phyloP scores from a whole-genome alignment of 768 basidiomycete genomes.

The Guyanaporus albipodus region DNA sequence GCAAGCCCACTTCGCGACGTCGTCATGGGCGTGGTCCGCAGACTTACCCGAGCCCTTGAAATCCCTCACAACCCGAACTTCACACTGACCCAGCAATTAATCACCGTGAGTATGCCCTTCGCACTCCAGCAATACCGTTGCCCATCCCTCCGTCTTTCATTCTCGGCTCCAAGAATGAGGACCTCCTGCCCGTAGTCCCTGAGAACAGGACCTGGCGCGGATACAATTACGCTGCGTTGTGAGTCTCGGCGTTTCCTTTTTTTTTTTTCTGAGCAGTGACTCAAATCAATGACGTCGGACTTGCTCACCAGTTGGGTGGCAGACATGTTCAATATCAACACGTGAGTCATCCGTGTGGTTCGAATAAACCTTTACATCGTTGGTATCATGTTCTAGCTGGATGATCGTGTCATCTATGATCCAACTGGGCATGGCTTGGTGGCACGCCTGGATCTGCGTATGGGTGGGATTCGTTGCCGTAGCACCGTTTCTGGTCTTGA shows the following conservation, averaged over 20 bases:
- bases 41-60: conserved; percentile 38
- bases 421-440: conserved; percentile 70
- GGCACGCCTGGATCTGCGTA: conserved; percentile 82
- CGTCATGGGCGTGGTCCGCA: conserved; percentile 25
- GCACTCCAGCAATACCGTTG: neutral
- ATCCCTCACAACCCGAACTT: conserved; percentile 51
- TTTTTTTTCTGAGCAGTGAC: neutral
- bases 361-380: neutral
- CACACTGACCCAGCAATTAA: conserved; percentile 52
- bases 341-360: conserved; percentile 40
- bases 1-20: neutral
- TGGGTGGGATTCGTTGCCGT: conserved; percentile 60
- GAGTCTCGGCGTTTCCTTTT: conserved; percentile 16
- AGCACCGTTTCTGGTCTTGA: conserved; percentile 70
- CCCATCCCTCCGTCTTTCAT: conserved; percentile 9
- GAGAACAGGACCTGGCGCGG: conserved; percentile 63
- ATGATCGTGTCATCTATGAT: conserved; percentile 78
- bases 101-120: conserved; percentile 41
- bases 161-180: conserved; percentile 52
- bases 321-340: conserved; percentile 76
- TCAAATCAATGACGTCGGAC: conserved; percentile 1
- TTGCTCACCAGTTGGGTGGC: conserved; percentile 65
- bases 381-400: conserved; percentile 43
- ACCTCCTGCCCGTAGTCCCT: conserved; percentile 62
- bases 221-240: conserved; percentile 68